Evolutionary conservation across 148 eudicot genomes (phyloP).

Genomic region (Cornus suecica): DNA sequence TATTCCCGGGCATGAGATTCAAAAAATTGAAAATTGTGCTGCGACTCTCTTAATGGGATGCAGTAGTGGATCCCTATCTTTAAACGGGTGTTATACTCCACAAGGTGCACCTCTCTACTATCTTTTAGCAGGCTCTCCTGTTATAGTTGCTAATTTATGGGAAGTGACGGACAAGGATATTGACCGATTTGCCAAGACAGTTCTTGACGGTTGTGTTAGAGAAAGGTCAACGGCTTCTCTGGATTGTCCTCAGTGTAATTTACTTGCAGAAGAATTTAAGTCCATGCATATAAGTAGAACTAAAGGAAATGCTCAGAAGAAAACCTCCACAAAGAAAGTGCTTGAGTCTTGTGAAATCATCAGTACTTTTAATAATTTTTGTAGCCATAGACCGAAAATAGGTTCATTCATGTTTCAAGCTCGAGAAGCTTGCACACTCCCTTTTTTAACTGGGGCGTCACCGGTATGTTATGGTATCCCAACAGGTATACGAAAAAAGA

Average conservation of each 20-base stretch:
- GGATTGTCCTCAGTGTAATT: slow-evolving; percentile 58
- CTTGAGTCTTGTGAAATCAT: slow-evolving; percentile 12
- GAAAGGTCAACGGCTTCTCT: slow-evolving; percentile 54
- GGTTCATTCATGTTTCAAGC: slow-evolving; percentile 83
- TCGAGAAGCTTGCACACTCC: slow-evolving; percentile 69
- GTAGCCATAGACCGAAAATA: slow-evolving; percentile 63
- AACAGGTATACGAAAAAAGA: slow-evolving; percentile 66
- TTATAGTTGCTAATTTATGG: slow-evolving; percentile 89
- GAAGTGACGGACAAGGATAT: slow-evolving; percentile 94
- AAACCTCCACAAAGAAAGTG: slow-evolving; percentile 34
- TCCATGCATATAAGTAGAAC: slow-evolving; percentile 37
- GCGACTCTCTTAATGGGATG: slow-evolving; percentile 87
- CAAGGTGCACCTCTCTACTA: slow-evolving; percentile 73
- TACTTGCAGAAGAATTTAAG: slow-evolving; percentile 42
- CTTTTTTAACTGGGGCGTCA: slow-evolving; percentile 79
- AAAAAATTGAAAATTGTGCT: slow-evolving; percentile 70
- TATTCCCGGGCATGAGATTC: slow-evolving; percentile 63
- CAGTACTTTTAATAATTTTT: slow-evolving; percentile 20
- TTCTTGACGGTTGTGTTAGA: slow-evolving; percentile 66
- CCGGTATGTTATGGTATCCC: slow-evolving; percentile 99
- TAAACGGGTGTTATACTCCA: slow-evolving; percentile 66
- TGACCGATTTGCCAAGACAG: slow-evolving; percentile 81
- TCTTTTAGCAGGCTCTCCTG: slow-evolving; percentile 82
- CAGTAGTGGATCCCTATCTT: slow-evolving; percentile 69
- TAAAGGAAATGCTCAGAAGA: slow-evolving; percentile 41